Evolutionary conservation across 805 yeast genomes (phyloP), one percentile per base, ranked within the genome.

Genomic region (Metschnikowia bowlesiae): DNA sequence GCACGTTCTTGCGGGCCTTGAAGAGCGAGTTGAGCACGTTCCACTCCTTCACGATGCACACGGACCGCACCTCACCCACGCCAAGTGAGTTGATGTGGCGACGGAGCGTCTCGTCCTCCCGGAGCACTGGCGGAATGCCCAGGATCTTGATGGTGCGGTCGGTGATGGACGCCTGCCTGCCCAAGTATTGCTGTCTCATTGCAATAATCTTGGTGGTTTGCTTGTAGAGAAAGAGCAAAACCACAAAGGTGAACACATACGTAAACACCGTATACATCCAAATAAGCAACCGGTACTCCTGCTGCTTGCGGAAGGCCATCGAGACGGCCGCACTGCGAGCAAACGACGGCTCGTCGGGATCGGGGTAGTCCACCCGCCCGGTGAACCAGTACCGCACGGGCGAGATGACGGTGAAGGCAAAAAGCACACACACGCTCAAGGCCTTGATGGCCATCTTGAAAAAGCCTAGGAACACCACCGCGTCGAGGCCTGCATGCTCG

Each of bases 401-500:
- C 0, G 96, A 85, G 18, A 92, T 86, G 2, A 92, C 76, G 5
- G 82, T 70, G 8, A 87, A 70, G 1, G 96, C 90, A 59, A 88
- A 81, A 2, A 87, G 51, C 43, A 88, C 78, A 61, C 90, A 84
- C 1, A 80, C 68, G 2, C 80, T 67, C 26, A 92, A 67, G 8
- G 88, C 71, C 63, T 82, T 81, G 44, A 91, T 87, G 53, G 94
- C 80, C 87, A 90, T 88, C 53, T 87, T 85, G 78, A 94, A 94
- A 64, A 92, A 91, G 3, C 90, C 90, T 32, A 92, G 69, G 62
- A 88, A 92, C 44, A 94, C 98, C 68, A 80, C 90, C 0, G 97
- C 97, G 69, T 92, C 99, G 40, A 92, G 69, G 0, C 99, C 99
- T 2, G 97, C 96, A 61, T 84, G 85, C 53, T 89, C 92, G 46